These are phyloP conservation scores for Phytophthora multivora DNA, from an alignment of 352 stramenopile genomes.

Conservation along the genomic window DNA sequence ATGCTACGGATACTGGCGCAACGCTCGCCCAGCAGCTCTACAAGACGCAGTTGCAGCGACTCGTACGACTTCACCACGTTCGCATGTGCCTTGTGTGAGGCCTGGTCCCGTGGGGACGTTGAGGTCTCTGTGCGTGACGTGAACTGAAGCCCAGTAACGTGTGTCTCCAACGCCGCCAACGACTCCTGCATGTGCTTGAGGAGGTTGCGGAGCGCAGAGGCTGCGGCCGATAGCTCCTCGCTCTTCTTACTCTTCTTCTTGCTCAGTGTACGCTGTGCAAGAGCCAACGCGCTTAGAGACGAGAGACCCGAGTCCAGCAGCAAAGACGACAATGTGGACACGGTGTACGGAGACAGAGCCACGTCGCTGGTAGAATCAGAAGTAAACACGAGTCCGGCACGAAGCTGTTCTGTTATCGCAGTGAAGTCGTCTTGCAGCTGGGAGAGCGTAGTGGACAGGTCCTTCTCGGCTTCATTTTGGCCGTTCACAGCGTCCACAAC, in stretches of 20 bases:
- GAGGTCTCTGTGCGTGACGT: background rate
- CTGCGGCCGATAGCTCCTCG: constrained; percentile 34
- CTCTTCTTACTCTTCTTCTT: constrained; percentile 82
- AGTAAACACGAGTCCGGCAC: constrained; percentile 21
- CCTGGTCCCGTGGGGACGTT: constrained; percentile 8
- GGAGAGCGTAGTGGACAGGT: constrained; percentile 21
- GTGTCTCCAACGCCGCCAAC: constrained; percentile 40
- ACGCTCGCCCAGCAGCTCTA: constrained; percentile 42
- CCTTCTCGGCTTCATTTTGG: constrained; percentile 7
- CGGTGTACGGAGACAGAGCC: constrained; percentile 51
- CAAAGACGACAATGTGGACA: constrained; percentile 59
- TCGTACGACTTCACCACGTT: constrained; percentile 54
- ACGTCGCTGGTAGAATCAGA: constrained; percentile 5
- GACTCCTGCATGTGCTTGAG: constrained; percentile 71
- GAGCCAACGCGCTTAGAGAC: constrained; percentile 51
- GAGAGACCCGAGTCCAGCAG: constrained; percentile 67
- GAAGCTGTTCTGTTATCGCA: constrained; percentile 30
- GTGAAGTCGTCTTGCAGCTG: constrained; percentile 39
- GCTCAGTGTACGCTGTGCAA: constrained; percentile 39
- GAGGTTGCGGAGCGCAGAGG: constrained; percentile 46
- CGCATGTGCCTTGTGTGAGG: constrained; percentile 32
- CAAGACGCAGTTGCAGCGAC: constrained; percentile 37
- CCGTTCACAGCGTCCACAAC: constrained; percentile 18
- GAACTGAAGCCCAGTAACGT: constrained; percentile 42
- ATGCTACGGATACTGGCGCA: constrained; percentile 39